A percentile compares a stretch with the other conserved stretches of the same genome.
phyloP scores from a whole-genome alignment of 306 rosid genomes.

The Arachis stenosperma region DNA sequence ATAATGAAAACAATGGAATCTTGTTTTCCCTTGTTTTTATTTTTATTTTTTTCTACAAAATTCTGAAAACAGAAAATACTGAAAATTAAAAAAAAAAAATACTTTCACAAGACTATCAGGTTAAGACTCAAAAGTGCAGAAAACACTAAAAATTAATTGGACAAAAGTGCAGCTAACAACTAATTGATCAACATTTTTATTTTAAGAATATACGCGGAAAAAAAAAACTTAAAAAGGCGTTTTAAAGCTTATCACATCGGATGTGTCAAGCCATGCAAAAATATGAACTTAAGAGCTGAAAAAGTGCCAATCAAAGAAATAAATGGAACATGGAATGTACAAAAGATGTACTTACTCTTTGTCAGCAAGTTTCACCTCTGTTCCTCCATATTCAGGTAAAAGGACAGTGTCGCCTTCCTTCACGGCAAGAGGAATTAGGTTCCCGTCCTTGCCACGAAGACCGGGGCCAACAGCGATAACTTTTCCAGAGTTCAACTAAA shows the following conservation, averaged over 20 bases:
- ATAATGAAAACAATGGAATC: too few species aligned
- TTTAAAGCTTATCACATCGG: neutral
- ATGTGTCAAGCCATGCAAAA: neutral
- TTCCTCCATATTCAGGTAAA: constrained; percentile 76
- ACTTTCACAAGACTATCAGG: too few species aligned
- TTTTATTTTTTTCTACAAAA: too few species aligned
- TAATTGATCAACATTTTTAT: neutral
- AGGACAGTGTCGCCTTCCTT: constrained; percentile 85
- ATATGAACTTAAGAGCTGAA: neutral
- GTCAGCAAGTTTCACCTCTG: constrained; percentile 72
- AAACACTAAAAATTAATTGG: too few species aligned
- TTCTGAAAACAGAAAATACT: too few species aligned
- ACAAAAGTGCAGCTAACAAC: too few species aligned
- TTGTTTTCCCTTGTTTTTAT: too few species aligned
- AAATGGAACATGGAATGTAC: neutral
- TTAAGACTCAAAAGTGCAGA: too few species aligned
- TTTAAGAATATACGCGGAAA: neutral
- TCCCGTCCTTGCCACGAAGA: constrained; percentile 61
- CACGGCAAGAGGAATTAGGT: constrained; percentile 52
- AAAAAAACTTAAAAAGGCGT: neutral
- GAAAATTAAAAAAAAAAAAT: too few species aligned
- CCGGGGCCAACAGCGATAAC: constrained; percentile 77
- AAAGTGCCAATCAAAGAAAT: neutral
- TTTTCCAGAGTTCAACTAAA: constrained; percentile 71
- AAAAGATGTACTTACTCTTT: constrained; percentile 58